A percentile compares a stretch with the other conserved stretches of the same genome.
Evolutionary conservation across 1,284 basidiomycete species (phyloP).

Genomic region (Tilletia walkeri): DNA sequence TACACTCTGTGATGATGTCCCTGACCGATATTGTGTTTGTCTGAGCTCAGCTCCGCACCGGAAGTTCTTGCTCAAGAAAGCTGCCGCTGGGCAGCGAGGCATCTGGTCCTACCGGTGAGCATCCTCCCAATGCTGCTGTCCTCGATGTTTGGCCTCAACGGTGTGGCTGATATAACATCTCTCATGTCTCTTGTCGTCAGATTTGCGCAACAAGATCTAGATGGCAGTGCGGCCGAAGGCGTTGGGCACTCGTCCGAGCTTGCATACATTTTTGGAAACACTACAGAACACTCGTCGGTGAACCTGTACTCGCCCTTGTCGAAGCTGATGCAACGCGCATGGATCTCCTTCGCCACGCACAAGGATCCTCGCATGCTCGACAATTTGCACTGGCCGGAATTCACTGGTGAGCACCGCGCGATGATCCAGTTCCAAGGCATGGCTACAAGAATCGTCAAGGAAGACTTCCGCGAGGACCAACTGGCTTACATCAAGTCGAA

Average conservation of each 20-base stretch:
- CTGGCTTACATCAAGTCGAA: not conserved
- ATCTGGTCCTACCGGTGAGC: slow-evolving; percentile 7
- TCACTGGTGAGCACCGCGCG: not conserved
- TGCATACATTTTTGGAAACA: not conserved
- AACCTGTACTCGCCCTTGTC: not conserved
- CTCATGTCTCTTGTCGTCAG: no score
- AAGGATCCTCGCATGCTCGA: not conserved
- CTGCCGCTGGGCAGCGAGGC: not conserved
- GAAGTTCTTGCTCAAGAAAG: not conserved
- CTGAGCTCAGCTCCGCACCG: not conserved
- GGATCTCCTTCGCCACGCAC: slow-evolving; percentile 4
- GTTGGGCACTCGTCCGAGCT: no score
- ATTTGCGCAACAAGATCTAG: no score
- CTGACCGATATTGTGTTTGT: no score
- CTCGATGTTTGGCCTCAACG: not conserved
- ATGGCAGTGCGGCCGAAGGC: no score
- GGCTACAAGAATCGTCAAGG: not conserved
- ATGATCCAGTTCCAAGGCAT: slow-evolving; percentile 7
- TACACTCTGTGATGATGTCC: no score
- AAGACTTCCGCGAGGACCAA: not conserved
- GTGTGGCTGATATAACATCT: no score
- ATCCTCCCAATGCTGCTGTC: no score
- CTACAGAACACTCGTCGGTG: not conserved
- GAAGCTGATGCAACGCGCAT: slow-evolving; percentile 1
- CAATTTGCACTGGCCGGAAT: not conserved